Conservation (phyloP, 495 filamentous ascomycete species). For the Penicillium crystallinum region DNA sequence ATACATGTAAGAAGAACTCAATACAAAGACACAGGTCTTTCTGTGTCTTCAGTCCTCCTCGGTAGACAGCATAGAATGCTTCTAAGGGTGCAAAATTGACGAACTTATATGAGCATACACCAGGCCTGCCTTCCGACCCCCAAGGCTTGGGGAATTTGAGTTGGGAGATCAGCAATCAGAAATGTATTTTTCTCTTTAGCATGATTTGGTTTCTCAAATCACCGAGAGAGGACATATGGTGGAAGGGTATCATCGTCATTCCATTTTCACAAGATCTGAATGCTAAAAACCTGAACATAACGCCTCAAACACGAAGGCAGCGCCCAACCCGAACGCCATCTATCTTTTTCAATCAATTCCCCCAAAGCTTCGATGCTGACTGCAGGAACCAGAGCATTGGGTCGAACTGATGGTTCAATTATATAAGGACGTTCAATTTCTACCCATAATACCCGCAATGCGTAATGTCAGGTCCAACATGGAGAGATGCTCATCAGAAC, state of each 20-base stretch:
- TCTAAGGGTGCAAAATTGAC: too few relatives aligned
- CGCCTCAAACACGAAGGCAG: constrained; percentile 13
- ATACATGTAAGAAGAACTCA: too few relatives aligned
- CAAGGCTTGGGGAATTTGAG: too few relatives aligned
- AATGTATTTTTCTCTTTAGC: too few relatives aligned
- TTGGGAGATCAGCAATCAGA: too few relatives aligned
- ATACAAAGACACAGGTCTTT: too few relatives aligned
- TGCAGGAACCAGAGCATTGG: neutral
- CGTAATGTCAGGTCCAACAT: constrained; percentile 79
- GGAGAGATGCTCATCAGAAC: constrained; percentile 91
- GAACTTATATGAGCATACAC: too few relatives aligned
- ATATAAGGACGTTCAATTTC: constrained; percentile 5
- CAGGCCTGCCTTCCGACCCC: too few relatives aligned
- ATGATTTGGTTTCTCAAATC: too few relatives aligned
- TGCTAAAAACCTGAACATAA: constrained; percentile 15
- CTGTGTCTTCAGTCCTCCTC: too few relatives aligned
- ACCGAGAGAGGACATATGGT: neutral
- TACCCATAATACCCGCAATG: constrained; percentile 68
- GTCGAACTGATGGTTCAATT: neutral
- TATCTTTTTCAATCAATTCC: neutral
- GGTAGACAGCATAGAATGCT: too few relatives aligned
- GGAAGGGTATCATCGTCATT: constrained; percentile 25
- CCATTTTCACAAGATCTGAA: constrained; percentile 11
- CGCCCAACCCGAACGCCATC: constrained; percentile 14
- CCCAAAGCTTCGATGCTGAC: neutral